A percentile compares a stretch with the other conserved stretches of the same genome.
Evolutionary conservation across 169 alveolate species (phyloP).

Genomic region (Eimeria maxima): DNA sequence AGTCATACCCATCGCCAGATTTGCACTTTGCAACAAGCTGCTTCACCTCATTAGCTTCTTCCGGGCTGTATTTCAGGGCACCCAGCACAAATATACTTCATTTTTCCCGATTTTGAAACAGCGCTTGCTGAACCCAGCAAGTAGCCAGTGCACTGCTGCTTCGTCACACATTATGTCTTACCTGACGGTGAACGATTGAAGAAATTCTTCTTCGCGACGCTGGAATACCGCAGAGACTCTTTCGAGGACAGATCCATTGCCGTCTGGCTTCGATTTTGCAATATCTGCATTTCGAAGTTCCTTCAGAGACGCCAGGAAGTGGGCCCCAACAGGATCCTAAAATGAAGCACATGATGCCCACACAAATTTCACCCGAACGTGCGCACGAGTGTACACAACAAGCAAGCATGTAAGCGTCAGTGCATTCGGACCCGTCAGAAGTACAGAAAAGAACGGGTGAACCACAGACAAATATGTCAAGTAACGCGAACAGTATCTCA

Average conservation of each 20-base stretch:
- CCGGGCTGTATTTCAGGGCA: constrained; percentile 47
- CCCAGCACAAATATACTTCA: background rate
- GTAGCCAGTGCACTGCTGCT: background rate
- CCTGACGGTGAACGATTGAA: constrained; percentile 84
- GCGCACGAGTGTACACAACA: background rate
- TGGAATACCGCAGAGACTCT: constrained; percentile 84
- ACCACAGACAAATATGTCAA: background rate
- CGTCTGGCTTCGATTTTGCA: constrained; percentile 16
- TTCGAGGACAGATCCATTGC: constrained; percentile 65
- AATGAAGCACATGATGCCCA: background rate
- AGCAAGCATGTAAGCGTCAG: background rate
- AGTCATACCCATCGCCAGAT: constrained; percentile 59
- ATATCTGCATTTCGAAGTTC: constrained; percentile 69
- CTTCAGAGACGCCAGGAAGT: constrained; percentile 80
- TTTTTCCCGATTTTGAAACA: background rate
- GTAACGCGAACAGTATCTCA: background rate
- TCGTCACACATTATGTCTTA: background rate
- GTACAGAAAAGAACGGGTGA: background rate
- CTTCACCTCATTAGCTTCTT: constrained; percentile 74
- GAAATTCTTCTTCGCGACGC: constrained; percentile 81
- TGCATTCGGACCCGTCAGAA: background rate
- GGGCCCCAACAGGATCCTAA: constrained; percentile 84
- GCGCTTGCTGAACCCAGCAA: background rate
- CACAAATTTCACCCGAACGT: background rate
- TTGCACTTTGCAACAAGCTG: constrained; percentile 73